phyloP scores from a whole-genome alignment of 106 monocot genomes.

The Phalaenopsis equestris region DNA sequence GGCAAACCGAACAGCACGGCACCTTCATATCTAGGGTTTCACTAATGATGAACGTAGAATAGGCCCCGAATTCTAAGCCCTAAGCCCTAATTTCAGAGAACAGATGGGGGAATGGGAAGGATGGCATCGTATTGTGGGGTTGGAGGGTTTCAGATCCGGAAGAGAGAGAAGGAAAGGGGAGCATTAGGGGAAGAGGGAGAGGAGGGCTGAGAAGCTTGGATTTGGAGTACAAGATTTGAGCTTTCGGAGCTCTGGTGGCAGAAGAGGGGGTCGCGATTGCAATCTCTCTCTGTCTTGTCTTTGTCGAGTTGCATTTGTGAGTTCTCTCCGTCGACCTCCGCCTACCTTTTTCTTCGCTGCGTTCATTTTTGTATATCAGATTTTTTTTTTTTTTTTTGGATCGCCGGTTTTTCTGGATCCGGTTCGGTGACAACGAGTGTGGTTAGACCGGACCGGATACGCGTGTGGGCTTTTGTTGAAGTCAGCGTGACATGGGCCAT shows the following conservation, averaged over 20 bases:
- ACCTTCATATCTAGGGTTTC: conserved; percentile 43
- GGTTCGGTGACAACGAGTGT: not conserved
- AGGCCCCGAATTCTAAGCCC: not conserved
- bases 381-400: not conserved
- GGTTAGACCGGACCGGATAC: not conserved
- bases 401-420: too few species aligned
- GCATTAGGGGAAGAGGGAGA: not conserved
- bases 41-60: not conserved
- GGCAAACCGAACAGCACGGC: conserved; percentile 94
- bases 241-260: too few species aligned
- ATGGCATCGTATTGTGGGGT: too few species aligned
- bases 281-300: not conserved
- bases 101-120: not conserved
- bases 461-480: not conserved
- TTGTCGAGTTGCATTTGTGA: not conserved
- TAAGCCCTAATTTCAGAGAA: not conserved
- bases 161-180: not conserved
- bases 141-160: conserved; percentile 5
- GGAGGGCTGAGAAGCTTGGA: not conserved
- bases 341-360: conserved; percentile 3
- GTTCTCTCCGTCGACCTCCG: conserved; percentile 8
- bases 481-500: not conserved
- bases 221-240: not conserved
- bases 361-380: not conserved
- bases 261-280: not conserved